A percentile compares a stretch with the other conserved stretches of the same genome.
Evolutionary conservation across 2,329 filamentous ascomycete genomes (phyloP).

Genomic region (Diaporthe capsici): DNA sequence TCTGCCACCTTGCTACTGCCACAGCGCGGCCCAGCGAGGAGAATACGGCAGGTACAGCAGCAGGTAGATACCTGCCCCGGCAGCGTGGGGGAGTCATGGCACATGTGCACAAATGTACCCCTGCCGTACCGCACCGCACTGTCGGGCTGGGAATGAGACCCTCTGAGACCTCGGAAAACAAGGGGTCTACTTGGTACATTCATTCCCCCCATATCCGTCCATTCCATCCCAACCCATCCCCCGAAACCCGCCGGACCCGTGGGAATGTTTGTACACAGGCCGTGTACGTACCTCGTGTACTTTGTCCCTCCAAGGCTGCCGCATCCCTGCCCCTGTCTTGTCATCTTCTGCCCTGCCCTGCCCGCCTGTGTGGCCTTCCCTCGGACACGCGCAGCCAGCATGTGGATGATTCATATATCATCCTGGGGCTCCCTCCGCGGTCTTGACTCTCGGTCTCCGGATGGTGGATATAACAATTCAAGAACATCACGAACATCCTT

Average conservation of each 20-base stretch:
- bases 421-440: conserved; percentile 38
- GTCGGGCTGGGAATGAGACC: not conserved
- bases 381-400: conserved; percentile 39
- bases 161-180: conserved; percentile 20
- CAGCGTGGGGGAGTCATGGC: conserved; percentile 6
- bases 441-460: conserved; percentile 27
- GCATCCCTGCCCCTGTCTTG: conserved; percentile 30
- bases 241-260: conserved; percentile 38
- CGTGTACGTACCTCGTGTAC: conserved; percentile 9
- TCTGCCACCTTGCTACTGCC: not conserved
- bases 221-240: not conserved
- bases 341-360: conserved; percentile 30
- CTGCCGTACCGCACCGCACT: not conserved
- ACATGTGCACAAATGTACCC: not conserved
- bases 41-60: not conserved
- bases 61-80: not conserved
- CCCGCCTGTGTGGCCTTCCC: conserved; percentile 33
- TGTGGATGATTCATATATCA: conserved; percentile 41
- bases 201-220: not conserved
- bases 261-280: conserved; percentile 21
- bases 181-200: not conserved
- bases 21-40: not conserved
- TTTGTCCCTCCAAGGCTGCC: not conserved
- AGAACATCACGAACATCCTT: conserved; percentile 19
- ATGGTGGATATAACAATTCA: conserved; percentile 25